Evolutionary conservation across 345 rosid species (phyloP).

Genomic region (Eucalyptus sideroxylon): DNA sequence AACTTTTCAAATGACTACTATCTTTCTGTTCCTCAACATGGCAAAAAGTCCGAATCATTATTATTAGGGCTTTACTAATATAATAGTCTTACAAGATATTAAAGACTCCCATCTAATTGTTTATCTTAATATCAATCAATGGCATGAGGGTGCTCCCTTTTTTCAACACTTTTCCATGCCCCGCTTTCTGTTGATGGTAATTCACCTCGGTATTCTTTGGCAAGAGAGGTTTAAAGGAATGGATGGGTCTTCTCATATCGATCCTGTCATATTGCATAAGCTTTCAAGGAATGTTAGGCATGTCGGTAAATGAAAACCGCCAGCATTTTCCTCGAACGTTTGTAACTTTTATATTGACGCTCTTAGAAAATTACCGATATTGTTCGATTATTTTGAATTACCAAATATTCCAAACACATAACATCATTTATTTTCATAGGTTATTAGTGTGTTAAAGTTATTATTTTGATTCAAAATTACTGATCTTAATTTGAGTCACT

Average conservation of each 20-base stretch:
- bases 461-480: background rate
- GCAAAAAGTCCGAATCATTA: no score
- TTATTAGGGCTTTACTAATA: no score
- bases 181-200: no score
- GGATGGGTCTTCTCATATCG: background rate
- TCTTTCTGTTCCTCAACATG: background rate
- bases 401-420: background rate
- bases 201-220: background rate
- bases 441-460: background rate
- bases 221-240: background rate
- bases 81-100: rapidly evolving
- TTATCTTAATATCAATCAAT: background rate
- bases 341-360: background rate
- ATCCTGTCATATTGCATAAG: background rate
- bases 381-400: background rate
- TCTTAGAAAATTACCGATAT: background rate
- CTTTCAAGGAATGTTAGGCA: background rate
- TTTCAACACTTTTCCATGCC: no score
- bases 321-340: background rate
- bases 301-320: background rate
- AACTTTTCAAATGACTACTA: no score
- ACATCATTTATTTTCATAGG: background rate
- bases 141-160: background rate
- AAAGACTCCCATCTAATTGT: no score
- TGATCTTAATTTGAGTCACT: background rate